These are phyloP conservation scores for Rubroboletus satanas DNA, from an alignment of 768 basidiomycete species.

Conservation along the genomic window DNA sequence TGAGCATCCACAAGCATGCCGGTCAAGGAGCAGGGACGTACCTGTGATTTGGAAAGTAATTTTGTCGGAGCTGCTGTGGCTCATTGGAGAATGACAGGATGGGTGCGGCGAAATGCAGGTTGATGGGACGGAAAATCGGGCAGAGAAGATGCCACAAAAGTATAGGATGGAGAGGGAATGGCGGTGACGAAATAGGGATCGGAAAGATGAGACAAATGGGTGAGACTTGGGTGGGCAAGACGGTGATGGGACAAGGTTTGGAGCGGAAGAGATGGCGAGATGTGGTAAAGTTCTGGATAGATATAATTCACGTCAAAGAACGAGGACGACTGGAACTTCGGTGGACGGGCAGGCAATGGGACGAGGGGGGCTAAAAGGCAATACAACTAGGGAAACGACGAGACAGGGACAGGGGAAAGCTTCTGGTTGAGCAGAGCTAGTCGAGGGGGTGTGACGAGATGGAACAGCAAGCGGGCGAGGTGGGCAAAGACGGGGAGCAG, in stretches of 20 bases:
- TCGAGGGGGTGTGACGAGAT: neutral
- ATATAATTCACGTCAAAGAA: too few relatives aligned
- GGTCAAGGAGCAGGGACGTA: neutral
- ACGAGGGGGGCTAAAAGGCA: neutral
- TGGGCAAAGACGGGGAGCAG: neutral
- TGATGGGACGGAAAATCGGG: too few relatives aligned
- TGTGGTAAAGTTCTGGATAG: too few relatives aligned
- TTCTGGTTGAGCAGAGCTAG: neutral
- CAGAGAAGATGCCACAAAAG: neutral
- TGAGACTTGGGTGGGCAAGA: neutral
- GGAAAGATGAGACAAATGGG: too few relatives aligned
- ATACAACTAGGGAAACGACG: neutral
- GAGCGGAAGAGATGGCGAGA: too few relatives aligned
- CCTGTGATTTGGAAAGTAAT: neutral
- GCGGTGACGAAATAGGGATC: too few relatives aligned
- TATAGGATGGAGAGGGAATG: too few relatives aligned
- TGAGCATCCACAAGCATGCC: neutral
- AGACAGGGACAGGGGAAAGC: neutral
- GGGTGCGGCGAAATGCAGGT: too few relatives aligned
- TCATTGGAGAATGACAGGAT: too few relatives aligned
- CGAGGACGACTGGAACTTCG: neutral
- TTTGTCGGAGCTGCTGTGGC: neutral
- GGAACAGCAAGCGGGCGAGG: neutral
- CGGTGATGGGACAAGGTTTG: too few relatives aligned
- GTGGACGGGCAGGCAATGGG: neutral